These are phyloP conservation scores for Pythium brachiatum DNA, from an alignment of 352 stramenopile species.

Conservation along the genomic window DNA sequence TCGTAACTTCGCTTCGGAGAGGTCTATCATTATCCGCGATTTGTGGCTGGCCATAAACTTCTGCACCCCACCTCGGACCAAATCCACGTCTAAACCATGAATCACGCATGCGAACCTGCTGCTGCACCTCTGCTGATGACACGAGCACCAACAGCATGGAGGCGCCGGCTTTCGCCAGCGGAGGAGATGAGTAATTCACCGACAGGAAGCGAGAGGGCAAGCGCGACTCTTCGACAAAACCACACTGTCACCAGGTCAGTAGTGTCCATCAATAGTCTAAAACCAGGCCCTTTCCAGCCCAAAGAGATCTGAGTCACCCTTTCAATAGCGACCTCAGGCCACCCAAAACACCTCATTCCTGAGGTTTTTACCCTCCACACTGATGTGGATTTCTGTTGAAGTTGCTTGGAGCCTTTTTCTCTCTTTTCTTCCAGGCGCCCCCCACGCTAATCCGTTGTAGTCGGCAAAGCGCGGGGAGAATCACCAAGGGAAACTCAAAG, in stretches of 20 bases:
- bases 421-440: not conserved
- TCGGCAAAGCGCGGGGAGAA: not conserved
- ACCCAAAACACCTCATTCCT: constrained; percentile 5
- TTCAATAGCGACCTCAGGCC: constrained; percentile 8
- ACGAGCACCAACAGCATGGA: too few relatives aligned
- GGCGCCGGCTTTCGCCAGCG: too few relatives aligned
- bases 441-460: too few relatives aligned
- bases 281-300: not conserved
- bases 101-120: too few relatives aligned
- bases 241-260: constrained; percentile 11
- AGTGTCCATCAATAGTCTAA: not conserved
- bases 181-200: not conserved
- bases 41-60: too few relatives aligned
- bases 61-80: too few relatives aligned
- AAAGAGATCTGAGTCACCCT: not conserved
- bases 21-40: too few relatives aligned
- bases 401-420: constrained; percentile 21
- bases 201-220: constrained; percentile 1
- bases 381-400: constrained; percentile 17
- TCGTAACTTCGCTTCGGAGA: too few relatives aligned
- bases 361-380: constrained; percentile 6
- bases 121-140: too few relatives aligned
- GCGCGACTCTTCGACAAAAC: constrained; percentile 11
- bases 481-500: not conserved
- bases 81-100: too few relatives aligned